These are phyloP conservation scores for Yamadazyma phyllophila DNA, from an alignment of 805 yeast species.

Conservation along the genomic window DNA sequence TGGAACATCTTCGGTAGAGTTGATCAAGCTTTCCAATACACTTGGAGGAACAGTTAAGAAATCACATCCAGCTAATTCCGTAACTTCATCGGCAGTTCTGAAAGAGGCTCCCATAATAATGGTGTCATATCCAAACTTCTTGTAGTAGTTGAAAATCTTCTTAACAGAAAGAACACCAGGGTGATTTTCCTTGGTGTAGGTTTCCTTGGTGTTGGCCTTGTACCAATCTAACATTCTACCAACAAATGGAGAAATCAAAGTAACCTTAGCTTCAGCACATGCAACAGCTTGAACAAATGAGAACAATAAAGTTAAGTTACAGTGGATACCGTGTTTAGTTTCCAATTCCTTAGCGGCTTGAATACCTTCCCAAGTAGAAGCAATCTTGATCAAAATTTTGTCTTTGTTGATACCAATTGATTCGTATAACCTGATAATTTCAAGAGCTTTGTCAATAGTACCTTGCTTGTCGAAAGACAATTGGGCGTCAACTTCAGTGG, in stretches of 20 bases:
- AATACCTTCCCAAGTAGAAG: constrained; percentile 99
- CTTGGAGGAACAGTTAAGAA: constrained; percentile 93
- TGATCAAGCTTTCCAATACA: constrained; percentile 82
- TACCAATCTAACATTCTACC: constrained; percentile 99
- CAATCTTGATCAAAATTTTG: constrained; percentile 91
- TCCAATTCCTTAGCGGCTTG: constrained; percentile 97
- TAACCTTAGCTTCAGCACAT: constrained; percentile 95
- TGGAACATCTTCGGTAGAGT: constrained; percentile 79
- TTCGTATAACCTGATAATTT: constrained; percentile 85
- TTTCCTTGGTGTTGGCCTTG: constrained; percentile 90
- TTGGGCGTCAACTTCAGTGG: constrained; percentile 99
- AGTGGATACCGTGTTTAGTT: constrained; percentile 84
- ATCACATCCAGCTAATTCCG: constrained; percentile 96
- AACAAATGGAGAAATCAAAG: constrained; percentile 97
- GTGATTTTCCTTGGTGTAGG: constrained; percentile 75
- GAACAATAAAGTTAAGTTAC: constrained; percentile 92
- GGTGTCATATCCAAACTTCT: constrained; percentile 93
- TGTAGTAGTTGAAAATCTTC: constrained; percentile 92
- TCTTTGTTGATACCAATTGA: constrained; percentile 82
- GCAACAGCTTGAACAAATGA: constrained; percentile 98
- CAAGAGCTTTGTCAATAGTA: constrained; percentile 89
- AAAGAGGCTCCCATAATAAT: constrained; percentile 99
- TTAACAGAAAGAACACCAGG: constrained; percentile 96
- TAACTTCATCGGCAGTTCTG: constrained; percentile 95
- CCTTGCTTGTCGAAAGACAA: constrained; percentile 94